Base-by-base conservation (phyloP, 345 rosid genomes). In the Cardamine occulta region DNA sequence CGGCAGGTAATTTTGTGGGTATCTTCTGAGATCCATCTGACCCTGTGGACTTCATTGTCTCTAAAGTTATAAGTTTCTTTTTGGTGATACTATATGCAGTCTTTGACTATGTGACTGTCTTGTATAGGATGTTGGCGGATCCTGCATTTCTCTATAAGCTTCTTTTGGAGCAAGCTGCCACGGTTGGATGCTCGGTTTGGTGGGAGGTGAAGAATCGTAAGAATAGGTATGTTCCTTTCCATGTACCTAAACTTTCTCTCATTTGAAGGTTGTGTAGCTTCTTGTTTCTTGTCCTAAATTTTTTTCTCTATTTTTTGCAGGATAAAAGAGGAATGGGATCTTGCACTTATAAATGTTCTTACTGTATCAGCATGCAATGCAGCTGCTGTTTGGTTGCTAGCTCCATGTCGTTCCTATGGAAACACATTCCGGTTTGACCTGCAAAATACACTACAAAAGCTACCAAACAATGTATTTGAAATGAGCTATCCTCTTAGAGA, bases 331-430 rank as follows among this genome's bases (percentile, higher is more conserved):
- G 97, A 95, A 80, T 95, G 98, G 99, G 96, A 90, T 82, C 83
- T 95, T 73, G 97, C 99, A 11, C 96, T 95, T 60, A 44, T 92
- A 66, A 95, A 95, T 58, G 94, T 92, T 58, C 89, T 92, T 29
- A 88, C 93, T 0, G 86, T 80, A 70, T 83, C 97, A 52, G 91
- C 88, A 65, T 95, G 97, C 86, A 95, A 95, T 83, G 93, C 88
- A 49, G 59, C 86, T 42, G 89, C 85, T 71, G 94, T 95, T 80
- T 95, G 98, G 98, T 80, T 91, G 17, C 90, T 92, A 48, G 97
- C 97, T 67, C 98, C 98, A 61, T 90, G 91, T 74, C 97, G 96
- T 66, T 95, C 99, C 42, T 92, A 95, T 75, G 97, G 96, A 52
- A 89, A 87, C 80, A 92, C 97, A 9, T 92, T 90, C 75, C 93